Conservation (phyloP, 176 grass and related monocot species). For the Elymus sibiricus region DNA sequence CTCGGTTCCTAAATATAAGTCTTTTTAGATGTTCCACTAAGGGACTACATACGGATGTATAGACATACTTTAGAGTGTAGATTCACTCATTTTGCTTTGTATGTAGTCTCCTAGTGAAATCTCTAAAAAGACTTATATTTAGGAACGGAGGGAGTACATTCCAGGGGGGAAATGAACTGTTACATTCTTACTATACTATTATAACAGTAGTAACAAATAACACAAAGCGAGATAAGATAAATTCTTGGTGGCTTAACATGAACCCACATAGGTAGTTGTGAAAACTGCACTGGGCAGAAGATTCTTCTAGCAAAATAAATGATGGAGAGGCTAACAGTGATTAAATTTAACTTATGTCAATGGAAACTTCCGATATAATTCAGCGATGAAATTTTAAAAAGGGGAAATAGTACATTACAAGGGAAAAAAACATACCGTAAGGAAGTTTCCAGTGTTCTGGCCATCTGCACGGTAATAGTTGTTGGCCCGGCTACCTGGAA, state of each 20-base stretch:
- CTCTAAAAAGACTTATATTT: too few relatives aligned
- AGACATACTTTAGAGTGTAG: too few relatives aligned
- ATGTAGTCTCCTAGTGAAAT: too few relatives aligned
- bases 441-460: slow-evolving; percentile 78
- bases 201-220: background rate
- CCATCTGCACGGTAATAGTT: slow-evolving; percentile 76
- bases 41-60: too few relatives aligned
- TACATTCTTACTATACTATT: background rate
- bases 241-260: background rate
- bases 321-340: background rate
- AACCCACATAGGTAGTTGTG: background rate
- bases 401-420: background rate
- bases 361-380: background rate
- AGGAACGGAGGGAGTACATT: too few relatives aligned
- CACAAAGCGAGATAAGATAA: background rate
- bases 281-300: background rate
- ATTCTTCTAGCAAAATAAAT: background rate
- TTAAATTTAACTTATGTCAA: background rate
- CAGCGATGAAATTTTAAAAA: background rate
- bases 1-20: too few relatives aligned
- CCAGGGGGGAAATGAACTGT: background rate
- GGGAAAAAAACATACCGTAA: slow-evolving; percentile 45
- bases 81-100: too few relatives aligned
- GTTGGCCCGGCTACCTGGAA: slow-evolving; percentile 41
- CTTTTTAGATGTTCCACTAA: too few relatives aligned